A percentile compares a stretch with the other conserved stretches of the same genome.
Conservation (phyloP, 108 stramenopile species). For the Cyclotella sp. region DNA sequence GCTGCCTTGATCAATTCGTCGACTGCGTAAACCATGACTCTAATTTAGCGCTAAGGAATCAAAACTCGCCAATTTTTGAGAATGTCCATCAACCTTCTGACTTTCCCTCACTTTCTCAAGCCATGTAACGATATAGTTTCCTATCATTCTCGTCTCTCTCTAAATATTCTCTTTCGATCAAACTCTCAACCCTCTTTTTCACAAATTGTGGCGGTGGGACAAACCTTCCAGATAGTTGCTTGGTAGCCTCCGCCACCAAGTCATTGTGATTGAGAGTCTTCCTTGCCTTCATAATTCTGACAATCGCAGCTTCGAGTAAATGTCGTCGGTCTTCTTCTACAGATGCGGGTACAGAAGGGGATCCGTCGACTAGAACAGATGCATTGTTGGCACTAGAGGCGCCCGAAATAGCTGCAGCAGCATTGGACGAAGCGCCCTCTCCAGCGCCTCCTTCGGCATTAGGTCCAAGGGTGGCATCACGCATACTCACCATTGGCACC, state of each 20-base stretch:
- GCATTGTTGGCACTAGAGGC: neutral
- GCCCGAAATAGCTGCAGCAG: neutral
- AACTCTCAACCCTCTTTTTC: constrained; percentile 95
- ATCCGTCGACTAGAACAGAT: constrained; percentile 56
- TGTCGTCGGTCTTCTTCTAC: constrained; percentile 94
- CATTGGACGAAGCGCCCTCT: constrained; percentile 42
- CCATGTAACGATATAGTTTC: constrained; percentile 87
- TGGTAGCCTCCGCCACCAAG: constrained; percentile 92
- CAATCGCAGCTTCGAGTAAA: constrained; percentile 94
- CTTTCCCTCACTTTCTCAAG: constrained; percentile 45
- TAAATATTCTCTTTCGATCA: constrained; percentile 97
- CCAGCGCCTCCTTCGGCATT: constrained; percentile 37
- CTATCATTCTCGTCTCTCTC: constrained; percentile 90
- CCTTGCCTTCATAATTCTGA: constrained; percentile 98
- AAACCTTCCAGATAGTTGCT: constrained; percentile 85
- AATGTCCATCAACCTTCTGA: neutral
- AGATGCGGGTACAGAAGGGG: constrained; percentile 61
- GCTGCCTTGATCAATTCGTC: too few species aligned
- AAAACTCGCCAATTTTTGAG: neutral
- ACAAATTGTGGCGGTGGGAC: constrained; percentile 89
- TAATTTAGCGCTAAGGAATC: neutral
- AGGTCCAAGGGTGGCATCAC: constrained; percentile 60
- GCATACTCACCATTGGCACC: constrained; percentile 91
- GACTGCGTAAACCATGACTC: neutral
- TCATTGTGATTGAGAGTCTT: constrained; percentile 94